phyloP scores from a whole-genome alignment of 306 rosid species.

The Cercis canadensis region DNA sequence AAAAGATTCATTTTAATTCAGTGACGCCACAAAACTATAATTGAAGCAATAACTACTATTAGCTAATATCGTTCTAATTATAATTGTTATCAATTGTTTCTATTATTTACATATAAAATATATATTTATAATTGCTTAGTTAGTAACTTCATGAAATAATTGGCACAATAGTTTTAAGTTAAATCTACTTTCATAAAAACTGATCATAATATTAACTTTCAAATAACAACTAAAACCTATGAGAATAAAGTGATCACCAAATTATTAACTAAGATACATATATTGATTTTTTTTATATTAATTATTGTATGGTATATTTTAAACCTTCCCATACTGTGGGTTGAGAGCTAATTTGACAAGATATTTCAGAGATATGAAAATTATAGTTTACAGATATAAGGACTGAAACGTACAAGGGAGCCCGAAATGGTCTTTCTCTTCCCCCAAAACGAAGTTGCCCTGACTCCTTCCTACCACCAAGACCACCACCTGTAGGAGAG shows the following conservation, averaged over 20 bases:
- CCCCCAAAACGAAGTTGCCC: constrained; percentile 99
- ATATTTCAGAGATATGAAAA: constrained; percentile 19
- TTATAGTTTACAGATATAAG: constrained; percentile 18
- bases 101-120: no score
- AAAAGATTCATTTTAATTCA: no score
- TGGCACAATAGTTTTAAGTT: no score
- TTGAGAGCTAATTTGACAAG: background rate
- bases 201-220: no score
- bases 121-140: no score
- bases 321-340: background rate
- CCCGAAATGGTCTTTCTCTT: constrained; percentile 93
- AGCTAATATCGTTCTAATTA: background rate
- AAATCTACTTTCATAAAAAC: no score
- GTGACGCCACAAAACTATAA: no score
- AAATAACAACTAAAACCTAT: no score
- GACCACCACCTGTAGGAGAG: constrained; percentile 78
- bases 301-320: background rate
- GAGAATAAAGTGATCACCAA: background rate
- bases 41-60: no score
- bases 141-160: no score
- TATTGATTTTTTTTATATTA: background rate
- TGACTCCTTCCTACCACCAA: constrained; percentile 94
- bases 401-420: constrained; percentile 67
- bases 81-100: no score
- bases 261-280: background rate